phyloP scores from a whole-genome alignment of 768 basidiomycete species.

The Boletus tylopilopsis region DNA sequence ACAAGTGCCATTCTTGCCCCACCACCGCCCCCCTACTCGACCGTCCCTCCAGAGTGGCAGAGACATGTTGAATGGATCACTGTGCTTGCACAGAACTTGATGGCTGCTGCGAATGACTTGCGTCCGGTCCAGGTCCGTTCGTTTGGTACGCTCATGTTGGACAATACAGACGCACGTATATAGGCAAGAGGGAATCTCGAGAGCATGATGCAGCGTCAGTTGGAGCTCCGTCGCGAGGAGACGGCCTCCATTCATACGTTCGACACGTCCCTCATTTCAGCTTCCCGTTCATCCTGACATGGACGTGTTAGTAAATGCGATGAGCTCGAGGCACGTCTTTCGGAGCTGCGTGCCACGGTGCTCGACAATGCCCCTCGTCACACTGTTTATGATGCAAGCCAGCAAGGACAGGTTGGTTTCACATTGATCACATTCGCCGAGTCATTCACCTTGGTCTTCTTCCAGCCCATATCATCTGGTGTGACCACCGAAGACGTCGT shows the following conservation, averaged over 20 bases:
- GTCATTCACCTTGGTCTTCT: neutral
- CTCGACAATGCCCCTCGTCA: constrained; percentile 12
- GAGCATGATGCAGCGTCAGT: constrained; percentile 74
- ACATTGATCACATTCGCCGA: neutral
- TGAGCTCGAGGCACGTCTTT: constrained; percentile 58
- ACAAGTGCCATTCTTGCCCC: constrained; percentile 67
- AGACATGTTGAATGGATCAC: constrained; percentile 78
- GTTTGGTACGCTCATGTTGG: neutral
- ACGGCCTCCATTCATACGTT: constrained; percentile 67
- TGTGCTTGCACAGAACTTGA: constrained; percentile 78
- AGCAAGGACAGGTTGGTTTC: constrained; percentile 18
- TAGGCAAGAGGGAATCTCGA: constrained; percentile 82
- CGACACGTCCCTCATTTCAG: constrained; percentile 21
- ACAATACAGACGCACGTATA: neutral
- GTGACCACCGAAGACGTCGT: constrained; percentile 40
- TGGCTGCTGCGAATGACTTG: constrained; percentile 86
- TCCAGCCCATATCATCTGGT: constrained; percentile 7
- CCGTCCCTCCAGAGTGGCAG: constrained; percentile 62
- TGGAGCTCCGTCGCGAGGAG: constrained; percentile 71
- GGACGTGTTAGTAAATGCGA: constrained; percentile 60
- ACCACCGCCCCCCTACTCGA: constrained; percentile 46
- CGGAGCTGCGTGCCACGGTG: constrained; percentile 41
- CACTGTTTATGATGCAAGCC: neutral
- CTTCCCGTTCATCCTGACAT: constrained; percentile 7
- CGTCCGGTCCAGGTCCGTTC: constrained; percentile 75